Percentiles rank a stretch among this genome's conserved stretches.
Conservation (phyloP, 2,329 filamentous ascomycete genomes). For the Colletotrichum paranaense region DNA sequence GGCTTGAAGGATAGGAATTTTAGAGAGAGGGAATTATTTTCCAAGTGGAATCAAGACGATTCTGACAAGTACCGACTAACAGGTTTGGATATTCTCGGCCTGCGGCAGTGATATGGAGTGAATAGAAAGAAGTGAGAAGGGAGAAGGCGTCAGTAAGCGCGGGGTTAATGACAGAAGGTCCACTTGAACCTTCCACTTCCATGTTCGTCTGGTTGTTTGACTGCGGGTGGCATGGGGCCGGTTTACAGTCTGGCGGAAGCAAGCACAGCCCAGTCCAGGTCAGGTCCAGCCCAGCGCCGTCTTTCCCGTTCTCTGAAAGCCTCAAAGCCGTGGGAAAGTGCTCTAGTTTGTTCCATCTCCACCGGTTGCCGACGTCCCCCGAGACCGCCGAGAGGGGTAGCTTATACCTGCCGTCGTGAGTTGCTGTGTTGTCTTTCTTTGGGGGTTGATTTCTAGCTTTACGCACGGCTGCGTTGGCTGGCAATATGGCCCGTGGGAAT, state of each 20-base stretch:
- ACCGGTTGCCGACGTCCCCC: conserved; percentile 25
- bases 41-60: background rate
- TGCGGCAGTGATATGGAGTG: background rate
- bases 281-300: conserved; percentile 8
- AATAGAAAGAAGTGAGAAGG: background rate
- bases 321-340: background rate
- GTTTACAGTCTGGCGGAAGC: background rate
- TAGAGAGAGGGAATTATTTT: background rate
- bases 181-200: conserved; percentile 10
- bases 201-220: conserved; percentile 16
- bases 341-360: conserved; percentile 1
- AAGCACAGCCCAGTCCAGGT: background rate
- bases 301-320: conserved; percentile 2
- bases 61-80: background rate
- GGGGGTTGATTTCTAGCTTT: background rate
- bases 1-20: background rate
- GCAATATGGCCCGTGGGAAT: background rate
- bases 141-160: conserved; percentile 10
- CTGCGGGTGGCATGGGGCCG: background rate
- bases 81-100: background rate
- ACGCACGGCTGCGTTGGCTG: conserved; percentile 5
- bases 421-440: background rate
- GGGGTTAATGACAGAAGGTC: conserved; percentile 3
- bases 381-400: conserved; percentile 18
- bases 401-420: background rate